Conservation (phyloP, 2,329 filamentous ascomycete genomes). For the Westerdykella aurantiaca region DNA sequence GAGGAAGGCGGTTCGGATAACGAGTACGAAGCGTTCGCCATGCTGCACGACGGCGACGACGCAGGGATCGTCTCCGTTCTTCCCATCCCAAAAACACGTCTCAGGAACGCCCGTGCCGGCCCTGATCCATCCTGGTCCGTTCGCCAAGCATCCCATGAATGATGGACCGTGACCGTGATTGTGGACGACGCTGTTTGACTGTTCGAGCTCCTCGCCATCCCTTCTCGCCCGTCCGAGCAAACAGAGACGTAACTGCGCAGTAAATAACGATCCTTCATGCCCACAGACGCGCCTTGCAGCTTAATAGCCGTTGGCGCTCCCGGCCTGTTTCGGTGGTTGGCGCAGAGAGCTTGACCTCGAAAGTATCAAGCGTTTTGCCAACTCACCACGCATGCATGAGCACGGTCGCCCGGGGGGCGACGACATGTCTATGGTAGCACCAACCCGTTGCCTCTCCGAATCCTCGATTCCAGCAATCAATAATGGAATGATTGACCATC, state of each 20-base stretch:
- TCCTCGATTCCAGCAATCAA: constrained; percentile 35
- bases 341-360: constrained; percentile 32
- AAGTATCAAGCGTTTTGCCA: constrained; percentile 35
- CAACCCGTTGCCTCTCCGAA: constrained; percentile 30
- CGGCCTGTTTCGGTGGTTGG: constrained; percentile 24
- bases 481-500: constrained; percentile 16
- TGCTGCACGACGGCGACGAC: constrained; percentile 1
- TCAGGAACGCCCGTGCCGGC: constrained; percentile 18
- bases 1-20: constrained; percentile 16
- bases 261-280: constrained; percentile 20
- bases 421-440: constrained; percentile 30
- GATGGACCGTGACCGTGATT: not conserved
- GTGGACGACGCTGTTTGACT: not conserved
- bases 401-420: constrained; percentile 26
- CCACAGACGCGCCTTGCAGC: not conserved
- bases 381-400: constrained; percentile 35
- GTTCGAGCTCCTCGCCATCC: not conserved
- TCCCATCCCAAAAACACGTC: constrained; percentile 3
- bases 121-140: constrained; percentile 15
- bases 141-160: constrained; percentile 20
- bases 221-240: constrained; percentile 6
- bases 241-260: constrained; percentile 22
- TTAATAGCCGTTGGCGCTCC: constrained; percentile 36
- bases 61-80: constrained; percentile 3
- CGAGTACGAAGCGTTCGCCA: constrained; percentile 10